Evolutionary conservation across 2,329 filamentous ascomycete genomes (phyloP), one percentile per base, ranked within the genome.

Genomic region (Botrytis deweyae): DNA sequence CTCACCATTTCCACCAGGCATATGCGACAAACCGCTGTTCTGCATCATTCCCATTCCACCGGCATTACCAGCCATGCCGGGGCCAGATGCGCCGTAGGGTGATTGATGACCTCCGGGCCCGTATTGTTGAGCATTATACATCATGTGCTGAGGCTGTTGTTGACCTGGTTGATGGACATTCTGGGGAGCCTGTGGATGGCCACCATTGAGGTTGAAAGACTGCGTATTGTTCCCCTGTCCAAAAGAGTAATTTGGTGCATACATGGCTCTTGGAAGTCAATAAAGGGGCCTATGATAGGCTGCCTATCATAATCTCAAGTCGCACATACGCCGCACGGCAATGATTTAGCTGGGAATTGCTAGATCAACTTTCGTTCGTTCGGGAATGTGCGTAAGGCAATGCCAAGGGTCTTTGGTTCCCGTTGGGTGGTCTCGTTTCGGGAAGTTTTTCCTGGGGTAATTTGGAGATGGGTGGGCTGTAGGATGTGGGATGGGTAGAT

Each of bases 21-120:
- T 79, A 76, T 81, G 80, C 79, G 80, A 76, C 79, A 81, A 78
- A 76, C 79, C 78, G 77, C 75, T 79, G 74, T 80, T 79, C 83
- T 88, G 88, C 88, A 91, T 90, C 88, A 91, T 90, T 79, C 85
- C 87, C 77, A 80, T 79, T 52, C 76, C 77, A 74, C 75, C 76
- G 70, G 78, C 76, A 77, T 78, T 80, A 42, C 76, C 76, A 75
- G 76, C 77, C 78, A 79, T 78, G 74, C 77, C 77, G 46, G 78
- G 77, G 59, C 73, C 76, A 68, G 77, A 74, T 61, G 75, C 72
- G 66, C 72, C 77, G 71, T 80, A 80, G 33, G 76, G 76, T 46
- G 79, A 78, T 55, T 78, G 78, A 67, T 80, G 77, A 62, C 73
- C 44, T 70, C 74, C 73, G 42, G 71, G 74, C n/a, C 73, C 75